Evolutionary conservation across 78 protist genomes (phyloP).

Genomic region (Dictyostelium citrinum): DNA sequence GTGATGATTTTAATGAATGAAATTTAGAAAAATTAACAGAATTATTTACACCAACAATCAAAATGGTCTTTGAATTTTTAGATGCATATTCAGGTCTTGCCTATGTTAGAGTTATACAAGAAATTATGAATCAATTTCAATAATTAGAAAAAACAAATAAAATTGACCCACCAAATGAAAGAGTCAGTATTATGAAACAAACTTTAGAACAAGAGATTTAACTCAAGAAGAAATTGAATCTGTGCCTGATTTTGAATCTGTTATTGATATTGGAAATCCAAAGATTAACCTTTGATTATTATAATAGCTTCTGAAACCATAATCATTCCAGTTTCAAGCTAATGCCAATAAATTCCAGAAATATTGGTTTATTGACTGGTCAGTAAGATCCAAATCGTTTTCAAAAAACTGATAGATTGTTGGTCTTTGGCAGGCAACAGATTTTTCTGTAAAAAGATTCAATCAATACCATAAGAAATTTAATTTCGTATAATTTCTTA

Average conservation of each 20-base stretch:
- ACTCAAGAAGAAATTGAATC: not conserved
- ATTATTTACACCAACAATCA: conserved; percentile 10
- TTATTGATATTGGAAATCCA: not conserved
- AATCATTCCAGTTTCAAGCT: no score
- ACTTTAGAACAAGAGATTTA: not conserved
- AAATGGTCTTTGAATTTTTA: not conserved
- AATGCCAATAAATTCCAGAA: no score
- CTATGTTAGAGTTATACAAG: conserved; percentile 6
- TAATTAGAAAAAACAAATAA: conserved; percentile 1
- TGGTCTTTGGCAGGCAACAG: no score
- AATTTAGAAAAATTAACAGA: not conserved
- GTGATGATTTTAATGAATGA: not conserved
- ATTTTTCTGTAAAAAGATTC: no score
- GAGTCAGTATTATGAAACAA: not conserved
- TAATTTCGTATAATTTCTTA: no score
- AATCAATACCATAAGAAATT: no score
- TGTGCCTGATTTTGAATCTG: conserved; percentile 1
- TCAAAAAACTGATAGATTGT: no score
- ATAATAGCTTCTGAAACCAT: no score
- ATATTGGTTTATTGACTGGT: no score
- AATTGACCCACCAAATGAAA: conserved; percentile 1
- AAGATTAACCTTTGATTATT: conserved; percentile 20
- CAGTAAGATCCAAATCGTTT: no score
- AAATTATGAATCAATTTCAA: not conserved
- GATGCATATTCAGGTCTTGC: conserved; percentile 34